A percentile compares a stretch with the other conserved stretches of the same genome.
These are phyloP conservation scores for Cephaloascus albidus DNA, from an alignment of 805 yeast genomes.

Conservation along the genomic window DNA sequence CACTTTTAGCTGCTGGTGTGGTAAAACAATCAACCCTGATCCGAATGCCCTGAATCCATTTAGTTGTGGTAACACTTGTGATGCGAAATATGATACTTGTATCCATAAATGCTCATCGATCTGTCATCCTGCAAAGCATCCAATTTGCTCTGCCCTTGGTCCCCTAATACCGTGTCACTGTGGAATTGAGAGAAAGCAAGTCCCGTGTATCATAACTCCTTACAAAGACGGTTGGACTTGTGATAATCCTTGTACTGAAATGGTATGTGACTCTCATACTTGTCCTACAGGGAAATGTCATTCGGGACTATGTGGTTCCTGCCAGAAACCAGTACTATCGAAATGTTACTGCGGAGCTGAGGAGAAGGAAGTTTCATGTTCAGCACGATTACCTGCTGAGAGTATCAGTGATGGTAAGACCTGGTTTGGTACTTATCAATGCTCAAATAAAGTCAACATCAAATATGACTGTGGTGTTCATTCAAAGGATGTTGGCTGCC, in stretches of 20 bases:
- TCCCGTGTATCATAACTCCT: slow-evolving; percentile 68
- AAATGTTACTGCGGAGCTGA: slow-evolving; percentile 73
- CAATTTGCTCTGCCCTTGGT: slow-evolving; percentile 70
- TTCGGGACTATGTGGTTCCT: slow-evolving; percentile 73
- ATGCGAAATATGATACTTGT: slow-evolving; percentile 43
- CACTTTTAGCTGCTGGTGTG: slow-evolving; percentile 81
- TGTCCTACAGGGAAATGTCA: slow-evolving; percentile 59
- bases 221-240: slow-evolving; percentile 64
- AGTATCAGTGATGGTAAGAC: slow-evolving; percentile 11
- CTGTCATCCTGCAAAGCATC: slow-evolving; percentile 90
- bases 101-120: slow-evolving; percentile 64
- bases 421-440: slow-evolving; percentile 24
- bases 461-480: slow-evolving; percentile 60
- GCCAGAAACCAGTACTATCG: slow-evolving; percentile 38
- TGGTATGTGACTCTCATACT: slow-evolving; percentile 59
- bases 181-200: slow-evolving; percentile 56
- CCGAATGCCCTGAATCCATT: slow-evolving; percentile 59
- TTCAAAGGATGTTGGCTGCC: slow-evolving; percentile 40
- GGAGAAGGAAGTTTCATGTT: slow-evolving; percentile 31
- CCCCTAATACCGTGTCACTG: slow-evolving; percentile 66
- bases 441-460: slow-evolving; percentile 32
- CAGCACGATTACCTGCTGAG: slow-evolving; percentile 26
- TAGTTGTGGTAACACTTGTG: slow-evolving; percentile 84
- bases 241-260: slow-evolving; percentile 46
- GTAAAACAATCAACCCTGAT: slow-evolving; percentile 60